phyloP scores from a whole-genome alignment of 2,329 filamentous ascomycete species.

The Paradendryphiella salina region DNA sequence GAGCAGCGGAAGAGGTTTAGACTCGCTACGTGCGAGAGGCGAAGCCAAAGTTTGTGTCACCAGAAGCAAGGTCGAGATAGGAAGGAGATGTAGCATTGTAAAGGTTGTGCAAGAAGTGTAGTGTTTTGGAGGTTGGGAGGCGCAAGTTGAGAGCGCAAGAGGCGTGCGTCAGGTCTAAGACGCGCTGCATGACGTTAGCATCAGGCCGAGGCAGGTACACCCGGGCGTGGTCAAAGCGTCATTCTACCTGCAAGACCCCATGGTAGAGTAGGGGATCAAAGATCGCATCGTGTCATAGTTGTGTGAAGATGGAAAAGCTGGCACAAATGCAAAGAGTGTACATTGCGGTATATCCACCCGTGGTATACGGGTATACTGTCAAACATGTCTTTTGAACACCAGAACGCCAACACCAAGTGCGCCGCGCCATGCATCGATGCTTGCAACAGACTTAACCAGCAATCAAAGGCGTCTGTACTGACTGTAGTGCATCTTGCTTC shows the following conservation, averaged over 20 bases:
- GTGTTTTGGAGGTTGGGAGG: conserved; percentile 14
- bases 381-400: conserved; percentile 27
- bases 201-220: conserved; percentile 17
- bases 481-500: conserved; percentile 53
- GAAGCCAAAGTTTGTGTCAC: conserved; percentile 20
- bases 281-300: neutral
- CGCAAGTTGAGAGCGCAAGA: conserved; percentile 10
- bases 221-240: conserved; percentile 15
- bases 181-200: conserved; percentile 28
- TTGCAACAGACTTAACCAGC: conserved; percentile 11
- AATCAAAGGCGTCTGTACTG: conserved; percentile 46
- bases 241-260: neutral
- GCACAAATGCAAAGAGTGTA: neutral
- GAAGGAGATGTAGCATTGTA: conserved; percentile 29
- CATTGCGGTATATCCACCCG: neutral
- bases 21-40: conserved; percentile 13
- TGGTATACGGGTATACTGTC: conserved; percentile 22
- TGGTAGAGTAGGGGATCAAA: neutral
- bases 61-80: conserved; percentile 29
- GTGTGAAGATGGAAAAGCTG: neutral
- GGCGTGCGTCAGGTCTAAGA: conserved; percentile 12
- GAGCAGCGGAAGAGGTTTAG: conserved; percentile 71
- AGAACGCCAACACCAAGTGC: conserved; percentile 22
- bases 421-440: conserved; percentile 17
- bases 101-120: neutral